Conservation (phyloP, 139 green algal genomes). For the Picochlorum sp. region DNA sequence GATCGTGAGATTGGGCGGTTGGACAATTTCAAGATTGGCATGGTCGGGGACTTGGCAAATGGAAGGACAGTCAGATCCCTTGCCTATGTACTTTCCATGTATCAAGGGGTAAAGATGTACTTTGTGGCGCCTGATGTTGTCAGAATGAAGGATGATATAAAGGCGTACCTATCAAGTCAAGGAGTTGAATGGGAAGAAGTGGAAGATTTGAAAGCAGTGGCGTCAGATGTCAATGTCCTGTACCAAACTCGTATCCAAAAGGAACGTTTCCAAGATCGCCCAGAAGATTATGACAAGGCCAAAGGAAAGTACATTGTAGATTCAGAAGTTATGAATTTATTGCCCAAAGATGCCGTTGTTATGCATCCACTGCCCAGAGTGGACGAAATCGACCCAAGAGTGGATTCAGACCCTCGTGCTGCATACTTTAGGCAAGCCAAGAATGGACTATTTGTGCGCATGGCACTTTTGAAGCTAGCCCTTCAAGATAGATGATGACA, state of each 20-base stretch:
- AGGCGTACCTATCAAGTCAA: conserved; percentile 56
- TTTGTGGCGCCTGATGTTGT: conserved; percentile 92
- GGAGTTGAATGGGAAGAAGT: conserved; percentile 80
- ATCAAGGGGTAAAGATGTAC: conserved; percentile 76
- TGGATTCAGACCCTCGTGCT: conserved; percentile 84
- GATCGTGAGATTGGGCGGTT: conserved; percentile 82
- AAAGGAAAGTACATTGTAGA: conserved; percentile 94
- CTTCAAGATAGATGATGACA: conserved; percentile 5
- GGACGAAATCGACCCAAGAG: conserved; percentile 90
- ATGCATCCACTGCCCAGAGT: conserved; percentile 97
- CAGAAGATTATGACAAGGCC: conserved; percentile 66
- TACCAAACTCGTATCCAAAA: conserved; percentile 98
- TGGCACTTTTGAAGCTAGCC: conserved; percentile 90
- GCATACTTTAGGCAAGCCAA: conserved; percentile 97
- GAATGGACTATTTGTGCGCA: conserved; percentile 96
- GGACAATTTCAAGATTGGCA: conserved; percentile 76
- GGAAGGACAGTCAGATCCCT: conserved; percentile 83
- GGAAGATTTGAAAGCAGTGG: conserved; percentile 50
- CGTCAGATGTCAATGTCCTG: conserved; percentile 82
- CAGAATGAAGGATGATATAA: conserved; percentile 95
- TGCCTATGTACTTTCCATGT: conserved; percentile 85
- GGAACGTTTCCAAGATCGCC: conserved; percentile 80
- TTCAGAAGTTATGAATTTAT: conserved; percentile 55
- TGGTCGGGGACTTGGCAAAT: conserved; percentile 96
- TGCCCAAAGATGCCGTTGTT: conserved; percentile 72